Evolutionary conservation across 2,329 filamentous ascomycete genomes (phyloP), one percentile per base, ranked within the genome.

Genomic region (Teratosphaeria viscida): DNA sequence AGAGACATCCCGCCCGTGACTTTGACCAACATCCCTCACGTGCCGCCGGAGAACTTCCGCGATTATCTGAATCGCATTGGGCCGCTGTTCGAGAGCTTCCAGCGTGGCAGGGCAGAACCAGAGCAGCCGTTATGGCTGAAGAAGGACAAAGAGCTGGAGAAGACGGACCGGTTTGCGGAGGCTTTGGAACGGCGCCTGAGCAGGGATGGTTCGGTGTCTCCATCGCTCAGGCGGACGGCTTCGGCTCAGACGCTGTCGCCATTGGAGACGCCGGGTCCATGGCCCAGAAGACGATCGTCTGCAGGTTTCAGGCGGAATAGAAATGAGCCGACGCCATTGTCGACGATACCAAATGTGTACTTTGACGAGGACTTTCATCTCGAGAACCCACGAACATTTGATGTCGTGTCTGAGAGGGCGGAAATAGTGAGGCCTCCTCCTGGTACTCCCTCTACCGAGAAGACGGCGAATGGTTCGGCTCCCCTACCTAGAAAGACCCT

Each of bases 361-460:
- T 96, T 96, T 67, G 94, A 97, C 58, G 89, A 95, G 37, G 86
- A 91, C 67, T 99, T 99, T 66, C 92, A 90, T 68, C 82, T 99
- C 7, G 94, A 99, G 71, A 97, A 99, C 63, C 94, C 94, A 0
- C 85, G 94, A 56, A 97, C 89, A 0, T 99, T 99, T 71, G 94
- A 99, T 71, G 85, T 97, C 29, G 92, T 99, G 14, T 97, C 92
- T 70, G 94, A 99, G 74, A 84, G 91, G 61, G 96, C 94, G 11
- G 92, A 97, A 72, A 90, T 99, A n/a, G 87, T 97, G n/a, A 83
- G 86, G 26, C 82, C 85, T 7, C 78, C 81, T 1, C 80, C 83
- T 3, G 79, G 79, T 55, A 79, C 78, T 60, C 69, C 49, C 60
- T 58, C 53, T 14, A 47, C 57, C 19, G 71, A 61, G 71, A 85